Evolutionary conservation across 768 basidiomycete species (phyloP), one percentile per base, ranked within the genome.

Genomic region (Boletus reticuloceps): DNA sequence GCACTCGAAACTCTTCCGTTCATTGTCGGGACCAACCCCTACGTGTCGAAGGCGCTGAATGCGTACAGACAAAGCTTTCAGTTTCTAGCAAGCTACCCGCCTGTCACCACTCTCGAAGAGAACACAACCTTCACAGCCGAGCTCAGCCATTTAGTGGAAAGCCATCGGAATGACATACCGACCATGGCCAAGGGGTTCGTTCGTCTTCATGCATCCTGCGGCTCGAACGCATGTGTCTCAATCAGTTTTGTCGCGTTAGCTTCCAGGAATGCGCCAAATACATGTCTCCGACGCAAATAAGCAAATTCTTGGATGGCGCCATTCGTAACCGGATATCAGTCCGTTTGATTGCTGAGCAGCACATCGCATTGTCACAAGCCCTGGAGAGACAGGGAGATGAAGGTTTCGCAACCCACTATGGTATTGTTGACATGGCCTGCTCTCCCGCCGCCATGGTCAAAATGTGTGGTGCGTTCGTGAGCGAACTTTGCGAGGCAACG

Each of bases 1-100:
- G 85, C 84, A 20, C 75, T 94, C 47, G 89, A 93, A 65, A 73
- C 79, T 1, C 78, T 94, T 32, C 91, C 91, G 1, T 94, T 88
- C 72, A 94, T 94, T 38, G 92, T 93, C 47, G 92, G 90, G 20
- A 91, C 88, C 49, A 94, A 94, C 68, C 91, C 91, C 14, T 91
- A 89, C 70, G 81, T 94, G n/a, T 79, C 87, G 5, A 83, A 81
- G 53, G 84, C 83, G 13, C 76, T 91, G 55, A 74, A 84, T 52
- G 78, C 86, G 7, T 88, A 90, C 72, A 77, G 81, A 61, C 78
- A 82, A 45, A 86, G 86, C 68, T 91, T 93, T 65, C 73, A 79
- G 48, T 82, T 81, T 65, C 76, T 92, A 37, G 85, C 88, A 17
- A 84, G 77, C 20, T 82, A 89, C 64, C 82, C 85, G 8, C 74